A percentile compares a stretch with the other conserved stretches of the same genome.
Evolutionary conservation across 202 grass and related monocot species (phyloP).

Genomic region (Hordeum pubiflorum): DNA sequence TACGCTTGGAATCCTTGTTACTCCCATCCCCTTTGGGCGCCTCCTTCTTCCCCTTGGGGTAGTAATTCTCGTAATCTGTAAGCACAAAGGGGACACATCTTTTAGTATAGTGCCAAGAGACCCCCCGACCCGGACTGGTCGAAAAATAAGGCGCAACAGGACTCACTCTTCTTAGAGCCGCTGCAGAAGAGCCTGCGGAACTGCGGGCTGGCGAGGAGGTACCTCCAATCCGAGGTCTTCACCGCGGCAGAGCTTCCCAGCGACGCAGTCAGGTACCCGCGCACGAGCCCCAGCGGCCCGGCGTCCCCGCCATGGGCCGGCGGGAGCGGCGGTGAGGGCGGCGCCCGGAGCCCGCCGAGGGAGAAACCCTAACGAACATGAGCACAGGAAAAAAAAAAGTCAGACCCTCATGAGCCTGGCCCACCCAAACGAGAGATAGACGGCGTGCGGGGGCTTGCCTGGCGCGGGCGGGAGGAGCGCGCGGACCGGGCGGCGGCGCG

Average conservation of each 20-base stretch:
- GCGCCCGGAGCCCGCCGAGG: slow-evolving; percentile 32
- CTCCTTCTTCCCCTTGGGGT: slow-evolving; percentile 73
- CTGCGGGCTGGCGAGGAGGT: slow-evolving; percentile 63
- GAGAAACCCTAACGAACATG: slow-evolving; percentile 46
- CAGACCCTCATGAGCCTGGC: not conserved
- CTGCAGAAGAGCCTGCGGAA: slow-evolving; percentile 70
- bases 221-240: slow-evolving; percentile 57
- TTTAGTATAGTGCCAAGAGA: not conserved
- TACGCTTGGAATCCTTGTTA: slow-evolving; percentile 79
- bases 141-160: not conserved
- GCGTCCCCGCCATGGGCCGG: slow-evolving; percentile 23
- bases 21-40: slow-evolving; percentile 65
- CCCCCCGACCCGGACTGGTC: not conserved
- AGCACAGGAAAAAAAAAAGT: not conserved
- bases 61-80: slow-evolving; percentile 93
- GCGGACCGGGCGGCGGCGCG: slow-evolving; percentile 65
- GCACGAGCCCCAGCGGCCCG: slow-evolving; percentile 39
- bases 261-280: slow-evolving; percentile 51
- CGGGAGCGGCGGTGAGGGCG: slow-evolving; percentile 14
- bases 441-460: not conserved
- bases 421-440: not conserved
- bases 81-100: not conserved
- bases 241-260: slow-evolving; percentile 40
- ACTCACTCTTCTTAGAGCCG: slow-evolving; percentile 79
- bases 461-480: slow-evolving; percentile 38